Base-by-base conservation (phyloP, 306 rosid genomes). In the Dryas alaskensis region DNA sequence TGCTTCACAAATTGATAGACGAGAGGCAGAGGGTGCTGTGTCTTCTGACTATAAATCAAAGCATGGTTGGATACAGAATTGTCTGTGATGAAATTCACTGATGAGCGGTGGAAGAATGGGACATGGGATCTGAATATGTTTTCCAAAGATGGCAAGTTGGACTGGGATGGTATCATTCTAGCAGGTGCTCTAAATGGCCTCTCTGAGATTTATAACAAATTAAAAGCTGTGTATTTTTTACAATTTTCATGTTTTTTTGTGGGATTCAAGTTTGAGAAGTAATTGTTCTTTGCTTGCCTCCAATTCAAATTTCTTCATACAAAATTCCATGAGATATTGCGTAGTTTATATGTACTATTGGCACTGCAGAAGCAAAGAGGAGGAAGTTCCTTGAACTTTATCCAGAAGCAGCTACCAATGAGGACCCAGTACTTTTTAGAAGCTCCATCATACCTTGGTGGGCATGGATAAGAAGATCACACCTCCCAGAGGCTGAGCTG, bases 121-220 rank as follows among this genome's bases (percentile, higher is more conserved):
- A 82, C 84, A 12, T 85, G 86, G 86, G 84, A 85, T 85, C 60
- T 82, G 4, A 85, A 79, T 46, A 70, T 79, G 89, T 79, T 85
- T 75, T 79, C 78, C 27, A 70, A 65, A 19, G 59, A 79, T 66
- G 79, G 89, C 13, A 85, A 69, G 57, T 69, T 85, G 60, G 81
- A 82, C 48, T 82, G 86, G 82, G 86, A 79, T 69, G 80, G 67
- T 44, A 76, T 85, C 60, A 85, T 85, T 66, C 46, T 70, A 57
- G 84, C 86, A 79, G 82, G 82, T 84, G 17, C 60, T 43, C 44
- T 31, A 31, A 31, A 31, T 31, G 37, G 37, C 37, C 37, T 31
- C 37, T 31, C 37, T 31, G 37, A 31, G 37, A 31, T 31, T 31
- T 31, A 1, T 31, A 31, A 2, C 37, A 31, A 31, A 31, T 31